phyloP scores from a whole-genome alignment of 208 protist species.

The Acanthamoeba triangularis region DNA sequence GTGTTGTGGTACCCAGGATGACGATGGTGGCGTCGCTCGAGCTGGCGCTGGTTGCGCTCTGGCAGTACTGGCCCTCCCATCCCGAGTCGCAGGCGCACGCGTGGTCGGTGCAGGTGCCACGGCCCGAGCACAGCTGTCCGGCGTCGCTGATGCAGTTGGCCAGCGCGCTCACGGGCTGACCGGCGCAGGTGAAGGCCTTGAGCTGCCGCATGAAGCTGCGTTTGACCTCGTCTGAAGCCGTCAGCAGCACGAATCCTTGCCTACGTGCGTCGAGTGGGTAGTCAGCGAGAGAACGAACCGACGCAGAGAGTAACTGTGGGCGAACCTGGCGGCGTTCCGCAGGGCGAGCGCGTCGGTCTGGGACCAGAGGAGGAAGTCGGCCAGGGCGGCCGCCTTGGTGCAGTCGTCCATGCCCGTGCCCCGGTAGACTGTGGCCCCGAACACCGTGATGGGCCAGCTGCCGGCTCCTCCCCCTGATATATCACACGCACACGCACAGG shows the following conservation, averaged over 20 bases:
- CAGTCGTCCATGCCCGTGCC: too few species aligned
- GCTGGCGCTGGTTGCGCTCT: background rate
- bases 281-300: too few species aligned
- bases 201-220: background rate
- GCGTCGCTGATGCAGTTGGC: background rate
- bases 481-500: too few species aligned
- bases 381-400: too few species aligned
- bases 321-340: too few species aligned
- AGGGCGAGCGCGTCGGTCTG: too few species aligned
- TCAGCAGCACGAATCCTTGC: constrained; percentile 29
- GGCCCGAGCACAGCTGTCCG: background rate
- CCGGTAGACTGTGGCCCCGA: too few species aligned
- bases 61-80: background rate
- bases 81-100: background rate
- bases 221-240: background rate
- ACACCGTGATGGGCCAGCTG: constrained; percentile 82
- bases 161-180: background rate
- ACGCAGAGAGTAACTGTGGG: too few species aligned
- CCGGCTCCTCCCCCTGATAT: constrained; percentile 87
- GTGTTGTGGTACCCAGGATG: background rate
- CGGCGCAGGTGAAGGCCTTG: constrained; percentile 12
- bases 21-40: background rate
- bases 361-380: too few species aligned
- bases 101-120: background rate
- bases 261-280: background rate